These are phyloP conservation scores for Bipolaris victoriae DNA, from an alignment of 2,329 filamentous ascomycete genomes.

Conservation along the genomic window DNA sequence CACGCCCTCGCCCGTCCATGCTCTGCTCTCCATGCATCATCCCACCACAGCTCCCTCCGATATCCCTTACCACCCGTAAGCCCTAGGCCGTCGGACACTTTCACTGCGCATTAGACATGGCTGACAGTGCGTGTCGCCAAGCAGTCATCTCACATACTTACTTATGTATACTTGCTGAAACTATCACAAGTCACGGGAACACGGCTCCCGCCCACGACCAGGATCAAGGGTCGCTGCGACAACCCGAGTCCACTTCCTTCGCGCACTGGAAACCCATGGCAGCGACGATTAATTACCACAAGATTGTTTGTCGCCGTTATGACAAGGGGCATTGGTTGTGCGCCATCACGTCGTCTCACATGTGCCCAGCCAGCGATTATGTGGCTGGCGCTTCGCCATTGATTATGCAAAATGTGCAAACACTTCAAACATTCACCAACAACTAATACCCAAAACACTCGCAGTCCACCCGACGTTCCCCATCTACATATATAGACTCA, in stretches of 20 bases:
- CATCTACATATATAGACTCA: conserved; percentile 10
- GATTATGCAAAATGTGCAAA: conserved; percentile 5
- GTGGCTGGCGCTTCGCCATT: background rate
- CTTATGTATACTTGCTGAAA: too few relatives aligned
- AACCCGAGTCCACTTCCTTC: background rate
- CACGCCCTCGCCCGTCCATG: background rate
- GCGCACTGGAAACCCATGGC: background rate
- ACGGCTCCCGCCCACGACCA: background rate
- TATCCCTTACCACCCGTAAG: too few relatives aligned
- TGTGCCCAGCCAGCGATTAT: background rate
- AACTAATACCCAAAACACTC: background rate
- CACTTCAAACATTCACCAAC: background rate
- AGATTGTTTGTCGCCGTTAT: background rate
- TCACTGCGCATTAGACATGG: background rate
- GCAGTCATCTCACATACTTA: background rate
- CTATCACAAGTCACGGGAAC: conserved; percentile 2
- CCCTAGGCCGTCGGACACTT: background rate
- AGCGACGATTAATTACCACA: background rate
- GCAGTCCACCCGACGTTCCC: too few relatives aligned
- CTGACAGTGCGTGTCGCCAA: background rate
- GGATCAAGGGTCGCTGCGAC: conserved; percentile 1
- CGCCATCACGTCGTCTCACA: background rate
- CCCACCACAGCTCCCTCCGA: background rate
- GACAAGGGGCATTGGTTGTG: background rate
- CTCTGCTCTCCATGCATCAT: background rate